Base-by-base conservation (phyloP, 225 moss, liverwort and hornwort genomes). In the Neckera pumila region DNA sequence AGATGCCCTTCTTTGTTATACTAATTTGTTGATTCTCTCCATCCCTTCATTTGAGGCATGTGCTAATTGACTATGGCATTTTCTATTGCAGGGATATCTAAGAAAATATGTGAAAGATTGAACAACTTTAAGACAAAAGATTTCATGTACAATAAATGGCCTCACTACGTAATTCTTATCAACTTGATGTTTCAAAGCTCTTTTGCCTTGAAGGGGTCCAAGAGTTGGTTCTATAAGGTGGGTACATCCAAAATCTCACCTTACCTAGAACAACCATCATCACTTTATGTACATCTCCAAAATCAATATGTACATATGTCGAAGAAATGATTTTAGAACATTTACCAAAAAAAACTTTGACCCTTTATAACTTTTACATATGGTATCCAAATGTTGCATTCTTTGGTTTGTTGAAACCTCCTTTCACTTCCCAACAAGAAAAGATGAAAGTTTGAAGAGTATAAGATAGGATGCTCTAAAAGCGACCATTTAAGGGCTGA, bases 101-200 rank as follows among this genome's bases (percentile, higher is more conserved):
- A 76, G 82, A 84, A 97, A 95, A 89, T 97, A 95, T 80, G 89
- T 93, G 36, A 95, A 91, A 75, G 84, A 86, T 80, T 95, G 88
- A 95, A 71, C 7, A 82, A 25, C 17, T 53, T 78, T 4, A 23
- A 58, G 7, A 49, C 4, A 63, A 30, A 30, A 45, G 2, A 27
- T 70, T 82, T 42, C 19, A 51, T 25, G 10, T 54, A 36, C 14
- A 64, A 43, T 15, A 14, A 61, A 21, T 36, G 5, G 59, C 11
- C 3, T 14, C 7, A 8, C 4, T 15, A 14, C 6, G 9, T 5
- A 1, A 4, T 4, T 45, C 8, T 59, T 8, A 47, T 51, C 53
- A 18, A 51, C 7, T 17, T 38, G 2, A 53, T 27, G 27, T 22
- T 49, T 66, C n/a, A 65, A 31, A 80, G 30, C 14, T 59, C 20